Evolutionary conservation across 2,329 filamentous ascomycete species (phyloP), one percentile per base, ranked within the genome.

Genomic region (Botryotinia narcissicola): DNA sequence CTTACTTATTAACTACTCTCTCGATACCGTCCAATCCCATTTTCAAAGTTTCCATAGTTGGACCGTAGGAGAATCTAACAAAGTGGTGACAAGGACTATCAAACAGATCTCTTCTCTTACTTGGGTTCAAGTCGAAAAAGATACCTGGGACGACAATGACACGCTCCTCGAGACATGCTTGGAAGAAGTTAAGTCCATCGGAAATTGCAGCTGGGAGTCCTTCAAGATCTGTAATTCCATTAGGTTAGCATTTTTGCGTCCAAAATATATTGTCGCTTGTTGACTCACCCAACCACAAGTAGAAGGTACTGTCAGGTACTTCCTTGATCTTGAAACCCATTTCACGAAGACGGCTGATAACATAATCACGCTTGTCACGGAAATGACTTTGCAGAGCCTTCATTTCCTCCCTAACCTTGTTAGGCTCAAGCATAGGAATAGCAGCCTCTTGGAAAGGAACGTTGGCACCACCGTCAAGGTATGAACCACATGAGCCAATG

Each of bases 101-200:
- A 78, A 98, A 98, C 78, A 98, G 83, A 82, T 98, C 95, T 81
- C 95, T 88, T 77, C 95, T 88, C 82, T 94, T 92, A 51, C 92
- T 92, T 6, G 95, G 95, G 85, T 98, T 98, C 76, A 98, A 84
- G 80, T 98, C 95, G 82, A 98, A 98, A 88, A 98, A 98, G 83
- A 98, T 98, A 74, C 95, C 95, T 0, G 95, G 95, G 7, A 98
- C 95, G 29, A 98, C 94, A 80, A 98, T 98, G 77, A 97, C 93
- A 87, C 97, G 97, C 86, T 98, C 94, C 80, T 93, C 90, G 62
- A 98, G 85, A 81, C 96, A 96, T 44, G 94, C 94, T 82, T 96
- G 90, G 89, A 98, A 98, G 88, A 98, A 98, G 85, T 97, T 97
- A 80, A 98, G 86, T 14, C 95, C 95, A 81, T 98, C 95, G 74